Conservation (phyloP, 139 green algal species). For the Prasinococcaceae sp. region DNA sequence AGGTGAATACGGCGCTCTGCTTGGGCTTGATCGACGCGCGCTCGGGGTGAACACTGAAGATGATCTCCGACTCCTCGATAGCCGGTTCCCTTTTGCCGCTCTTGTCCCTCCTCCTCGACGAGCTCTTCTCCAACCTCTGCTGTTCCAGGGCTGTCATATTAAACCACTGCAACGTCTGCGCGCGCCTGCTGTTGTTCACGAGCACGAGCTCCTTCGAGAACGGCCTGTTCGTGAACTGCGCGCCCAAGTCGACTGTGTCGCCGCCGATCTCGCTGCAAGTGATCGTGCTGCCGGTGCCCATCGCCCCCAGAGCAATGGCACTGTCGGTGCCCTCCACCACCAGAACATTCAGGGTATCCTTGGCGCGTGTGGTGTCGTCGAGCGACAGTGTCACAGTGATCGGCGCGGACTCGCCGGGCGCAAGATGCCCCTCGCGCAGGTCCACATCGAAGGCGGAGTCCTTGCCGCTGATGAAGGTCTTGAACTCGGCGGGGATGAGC, state of each 20-base stretch:
- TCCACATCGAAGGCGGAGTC: constrained; percentile 46
- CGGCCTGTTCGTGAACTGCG: constrained; percentile 43
- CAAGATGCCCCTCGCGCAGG: constrained; percentile 26
- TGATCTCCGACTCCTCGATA: constrained; percentile 24
- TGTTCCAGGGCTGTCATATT: constrained; percentile 21
- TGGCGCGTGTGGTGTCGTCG: constrained; percentile 39
- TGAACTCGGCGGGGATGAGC: constrained; percentile 51
- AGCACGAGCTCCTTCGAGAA: constrained; percentile 39
- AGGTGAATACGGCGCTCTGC: constrained; percentile 27
- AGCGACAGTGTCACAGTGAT: constrained; percentile 30
- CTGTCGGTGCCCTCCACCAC: constrained; percentile 53
- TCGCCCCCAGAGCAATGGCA: constrained; percentile 38
- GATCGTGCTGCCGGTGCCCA: constrained; percentile 42
- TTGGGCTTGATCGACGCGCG: constrained; percentile 33
- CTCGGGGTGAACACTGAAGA: constrained; percentile 41
- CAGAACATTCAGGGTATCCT: constrained; percentile 56
- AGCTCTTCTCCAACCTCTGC: too few species aligned
- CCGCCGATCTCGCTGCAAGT: constrained; percentile 30
- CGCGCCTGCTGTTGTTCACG: constrained; percentile 42
- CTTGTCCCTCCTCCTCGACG: background rate
- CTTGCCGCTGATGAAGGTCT: constrained; percentile 44
- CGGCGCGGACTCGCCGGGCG: constrained; percentile 22
- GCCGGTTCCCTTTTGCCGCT: background rate
- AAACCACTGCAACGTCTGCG: constrained; percentile 36
- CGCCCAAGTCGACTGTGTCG: constrained; percentile 39